phyloP scores from a whole-genome alignment of 2,329 filamentous ascomycete species.

The Hymenoscyphus infarciens region DNA sequence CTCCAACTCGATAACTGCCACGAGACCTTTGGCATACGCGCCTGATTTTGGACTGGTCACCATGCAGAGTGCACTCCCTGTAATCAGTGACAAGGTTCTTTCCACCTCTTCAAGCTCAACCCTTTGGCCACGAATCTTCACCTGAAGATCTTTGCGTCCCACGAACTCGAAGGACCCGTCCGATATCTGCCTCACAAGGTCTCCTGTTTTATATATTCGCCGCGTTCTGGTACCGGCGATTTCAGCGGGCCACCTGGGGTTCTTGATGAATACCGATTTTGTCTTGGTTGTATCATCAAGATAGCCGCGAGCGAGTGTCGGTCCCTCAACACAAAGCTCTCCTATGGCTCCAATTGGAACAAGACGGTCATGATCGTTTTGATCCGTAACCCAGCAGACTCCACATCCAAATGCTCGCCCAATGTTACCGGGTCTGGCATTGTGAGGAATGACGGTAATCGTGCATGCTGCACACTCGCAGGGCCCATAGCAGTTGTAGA shows the following conservation, averaged over 20 bases:
- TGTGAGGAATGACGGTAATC: neutral
- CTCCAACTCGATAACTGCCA: constrained; percentile 55
- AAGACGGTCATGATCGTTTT: constrained; percentile 21
- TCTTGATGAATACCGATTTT: constrained; percentile 51
- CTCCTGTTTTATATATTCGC: constrained; percentile 57
- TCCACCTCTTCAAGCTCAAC: constrained; percentile 56
- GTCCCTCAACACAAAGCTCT: constrained; percentile 40
- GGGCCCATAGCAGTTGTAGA: constrained; percentile 43
- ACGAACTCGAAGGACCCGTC: constrained; percentile 54
- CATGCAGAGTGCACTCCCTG: neutral
- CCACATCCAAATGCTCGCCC: constrained; percentile 24
- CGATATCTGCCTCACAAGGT: constrained; percentile 51
- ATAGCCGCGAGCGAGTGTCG: constrained; percentile 61
- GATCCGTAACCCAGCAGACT: constrained; percentile 39
- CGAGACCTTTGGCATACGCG: constrained; percentile 39
- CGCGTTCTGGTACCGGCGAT: constrained; percentile 22
- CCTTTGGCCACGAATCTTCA: constrained; percentile 64
- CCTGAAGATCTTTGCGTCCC: constrained; percentile 63
- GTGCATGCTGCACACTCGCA: constrained; percentile 13
- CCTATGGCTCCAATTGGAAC: constrained; percentile 31
- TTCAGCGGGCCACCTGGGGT: constrained; percentile 13
- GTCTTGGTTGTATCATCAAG: constrained; percentile 57
- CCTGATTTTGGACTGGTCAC: constrained; percentile 41
- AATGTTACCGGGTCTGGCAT: constrained; percentile 17
- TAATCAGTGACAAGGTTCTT: constrained; percentile 30